Evolutionary conservation across 139 green algal genomes (phyloP).

Genomic region (Chlamydomonas incerta): DNA sequence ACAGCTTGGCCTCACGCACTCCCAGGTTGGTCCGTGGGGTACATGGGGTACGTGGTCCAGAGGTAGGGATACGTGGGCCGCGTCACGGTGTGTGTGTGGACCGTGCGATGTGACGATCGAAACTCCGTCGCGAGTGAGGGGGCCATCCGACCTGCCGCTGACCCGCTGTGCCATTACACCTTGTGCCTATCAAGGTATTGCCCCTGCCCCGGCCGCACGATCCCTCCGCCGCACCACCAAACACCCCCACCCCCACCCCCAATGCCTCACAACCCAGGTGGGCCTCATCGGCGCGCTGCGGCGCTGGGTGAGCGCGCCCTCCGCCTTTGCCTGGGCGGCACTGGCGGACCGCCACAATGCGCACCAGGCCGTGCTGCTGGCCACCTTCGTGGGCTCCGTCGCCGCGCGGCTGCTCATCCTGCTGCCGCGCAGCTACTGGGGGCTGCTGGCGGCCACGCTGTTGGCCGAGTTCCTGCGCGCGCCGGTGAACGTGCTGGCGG

Average conservation of each 20-base stretch:
- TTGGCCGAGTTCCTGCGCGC: not conserved
- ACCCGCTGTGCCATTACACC: too few relatives aligned
- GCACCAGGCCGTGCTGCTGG: conserved; percentile 59
- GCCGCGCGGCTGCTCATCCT: not conserved
- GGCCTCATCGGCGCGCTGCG: conserved; percentile 16
- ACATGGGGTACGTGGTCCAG: too few relatives aligned
- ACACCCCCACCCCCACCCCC: too few relatives aligned
- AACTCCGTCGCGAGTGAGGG: too few relatives aligned
- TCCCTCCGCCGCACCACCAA: too few relatives aligned
- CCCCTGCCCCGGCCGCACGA: too few relatives aligned
- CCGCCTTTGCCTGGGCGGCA: conserved; percentile 53
- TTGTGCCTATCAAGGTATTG: too few relatives aligned
- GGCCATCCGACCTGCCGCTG: too few relatives aligned
- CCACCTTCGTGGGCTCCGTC: not conserved
- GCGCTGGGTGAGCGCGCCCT: conserved; percentile 50
- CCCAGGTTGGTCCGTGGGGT: conserved; percentile 59
- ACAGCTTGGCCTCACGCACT: conserved; percentile 48
- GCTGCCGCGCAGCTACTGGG: not conserved
- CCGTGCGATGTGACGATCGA: too few relatives aligned
- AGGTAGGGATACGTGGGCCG: not conserved
- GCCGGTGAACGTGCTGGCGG: conserved; percentile 60
- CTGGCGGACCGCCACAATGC: conserved; percentile 55
- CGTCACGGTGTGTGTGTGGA: too few relatives aligned
- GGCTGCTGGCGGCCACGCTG: not conserved
- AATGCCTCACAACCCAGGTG: not conserved